phyloP scores from a whole-genome alignment of 2,329 filamentous ascomycete genomes.

The Diaporthe helianthi region DNA sequence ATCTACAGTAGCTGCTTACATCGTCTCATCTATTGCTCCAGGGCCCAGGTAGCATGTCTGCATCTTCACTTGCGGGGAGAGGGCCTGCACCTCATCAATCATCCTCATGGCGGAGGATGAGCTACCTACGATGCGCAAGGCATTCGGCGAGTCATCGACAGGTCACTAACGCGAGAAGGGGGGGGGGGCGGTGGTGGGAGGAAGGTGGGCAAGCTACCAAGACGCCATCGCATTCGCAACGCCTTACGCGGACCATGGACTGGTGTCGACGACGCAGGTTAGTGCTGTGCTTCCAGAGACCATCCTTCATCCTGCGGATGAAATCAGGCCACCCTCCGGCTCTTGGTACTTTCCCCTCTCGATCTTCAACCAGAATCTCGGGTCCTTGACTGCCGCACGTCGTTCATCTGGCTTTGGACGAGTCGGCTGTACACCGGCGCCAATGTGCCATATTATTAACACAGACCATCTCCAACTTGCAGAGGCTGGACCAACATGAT shows the following conservation, averaged over 20 bases:
- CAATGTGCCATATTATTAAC: conserved; percentile 11
- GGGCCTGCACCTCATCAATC: not conserved
- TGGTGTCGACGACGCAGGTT: conserved; percentile 3
- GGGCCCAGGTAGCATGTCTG: not conserved
- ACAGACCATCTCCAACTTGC: not conserved
- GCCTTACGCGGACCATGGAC: conserved; percentile 20
- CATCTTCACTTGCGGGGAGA: not conserved
- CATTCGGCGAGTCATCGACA: conserved; percentile 21
- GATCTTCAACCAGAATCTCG: conserved; percentile 29
- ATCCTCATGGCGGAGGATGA: conserved; percentile 1
- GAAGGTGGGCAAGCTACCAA: conserved; percentile 8
- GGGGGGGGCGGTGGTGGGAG: too few relatives aligned
- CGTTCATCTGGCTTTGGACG: not conserved
- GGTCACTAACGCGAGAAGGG: conserved; percentile 8
- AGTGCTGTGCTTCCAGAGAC: conserved; percentile 12
- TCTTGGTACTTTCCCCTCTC: conserved; percentile 28
- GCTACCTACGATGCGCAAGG: conserved; percentile 15
- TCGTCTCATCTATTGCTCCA: not conserved
- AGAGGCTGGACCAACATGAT: conserved; percentile 1
- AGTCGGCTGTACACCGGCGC: not conserved
- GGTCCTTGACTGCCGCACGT: conserved; percentile 21
- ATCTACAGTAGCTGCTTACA: not conserved
- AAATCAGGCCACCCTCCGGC: not conserved
- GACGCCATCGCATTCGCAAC: conserved; percentile 27
- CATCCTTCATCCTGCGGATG: conserved; percentile 20